phyloP scores from a whole-genome alignment of 179 eudicot species.

The Monotropa hypopitys region DNA sequence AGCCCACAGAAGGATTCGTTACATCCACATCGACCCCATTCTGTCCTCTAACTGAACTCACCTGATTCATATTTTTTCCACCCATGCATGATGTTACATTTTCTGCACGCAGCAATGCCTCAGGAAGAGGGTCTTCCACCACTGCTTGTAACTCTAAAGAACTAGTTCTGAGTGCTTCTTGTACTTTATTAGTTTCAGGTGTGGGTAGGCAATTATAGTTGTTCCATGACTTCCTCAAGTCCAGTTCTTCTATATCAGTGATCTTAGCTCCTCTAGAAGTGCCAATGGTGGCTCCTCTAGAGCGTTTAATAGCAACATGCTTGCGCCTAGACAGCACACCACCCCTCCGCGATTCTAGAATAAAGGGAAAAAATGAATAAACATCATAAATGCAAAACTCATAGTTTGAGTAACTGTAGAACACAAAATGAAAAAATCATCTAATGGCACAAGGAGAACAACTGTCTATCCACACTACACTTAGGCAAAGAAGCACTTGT shows the following conservation, averaged over 20 bases:
- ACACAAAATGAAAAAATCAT: neutral
- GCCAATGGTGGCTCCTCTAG: conserved; percentile 13
- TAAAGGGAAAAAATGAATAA: conserved; percentile 2
- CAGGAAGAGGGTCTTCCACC: conserved; percentile 49
- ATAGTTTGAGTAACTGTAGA: neutral
- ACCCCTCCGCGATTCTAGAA: conserved; percentile 22
- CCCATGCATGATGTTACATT: conserved; percentile 13
- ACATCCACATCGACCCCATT: conserved; percentile 7
- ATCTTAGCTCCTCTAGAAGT: conserved; percentile 36
- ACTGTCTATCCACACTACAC: neutral
- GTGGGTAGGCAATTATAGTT: conserved; percentile 10
- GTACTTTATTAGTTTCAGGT: conserved; percentile 21
- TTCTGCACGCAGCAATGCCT: conserved; percentile 32
- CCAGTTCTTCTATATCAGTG: conserved; percentile 22
- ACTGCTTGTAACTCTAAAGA: conserved; percentile 27
- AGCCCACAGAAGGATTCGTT: conserved; percentile 6
- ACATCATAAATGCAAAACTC: neutral
- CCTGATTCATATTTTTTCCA: conserved; percentile 6
- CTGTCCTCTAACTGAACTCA: conserved; percentile 12
- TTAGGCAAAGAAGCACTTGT: neutral
- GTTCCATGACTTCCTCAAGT: conserved; percentile 1
- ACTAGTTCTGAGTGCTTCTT: conserved; percentile 31
- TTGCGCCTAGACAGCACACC: conserved; percentile 24
- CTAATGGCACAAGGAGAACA: neutral
- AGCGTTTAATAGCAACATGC: conserved; percentile 28